These are phyloP conservation scores for Yamadazyma scolyti DNA, from an alignment of 805 yeast genomes.

Conservation along the genomic window DNA sequence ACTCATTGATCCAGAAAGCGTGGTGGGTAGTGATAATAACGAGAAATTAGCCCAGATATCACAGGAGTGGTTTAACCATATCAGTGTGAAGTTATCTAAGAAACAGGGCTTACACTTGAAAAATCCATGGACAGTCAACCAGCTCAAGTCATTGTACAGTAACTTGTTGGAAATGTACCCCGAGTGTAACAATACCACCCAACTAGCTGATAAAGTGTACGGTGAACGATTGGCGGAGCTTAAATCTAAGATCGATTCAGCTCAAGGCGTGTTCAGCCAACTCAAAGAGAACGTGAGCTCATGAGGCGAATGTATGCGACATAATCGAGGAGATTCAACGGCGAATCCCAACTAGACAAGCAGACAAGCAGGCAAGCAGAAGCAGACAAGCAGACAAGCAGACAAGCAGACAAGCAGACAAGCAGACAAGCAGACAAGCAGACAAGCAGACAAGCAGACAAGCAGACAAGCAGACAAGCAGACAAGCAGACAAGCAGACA, in stretches of 20 bases:
- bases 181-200: constrained; percentile 30
- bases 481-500: too few relatives aligned
- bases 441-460: too few relatives aligned
- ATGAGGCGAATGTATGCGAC: too few relatives aligned
- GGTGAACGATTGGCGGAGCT: constrained; percentile 29
- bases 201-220: constrained; percentile 35
- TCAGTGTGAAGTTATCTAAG: constrained; percentile 20
- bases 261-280: constrained; percentile 22
- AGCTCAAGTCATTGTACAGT: constrained; percentile 21
- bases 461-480: too few relatives aligned
- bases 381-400: too few relatives aligned
- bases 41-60: constrained; percentile 18
- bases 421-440: too few relatives aligned
- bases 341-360: too few relatives aligned
- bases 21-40: constrained; percentile 5
- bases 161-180: constrained; percentile 21
- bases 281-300: too few relatives aligned
- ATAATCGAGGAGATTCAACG: too few relatives aligned
- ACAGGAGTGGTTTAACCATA: constrained; percentile 28
- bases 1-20: constrained; percentile 21
- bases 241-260: constrained; percentile 18
- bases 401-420: too few relatives aligned
- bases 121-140: constrained; percentile 14
- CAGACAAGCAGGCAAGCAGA: too few relatives aligned
- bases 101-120: constrained; percentile 13